Base-by-base conservation (phyloP, 371 early-diverging fungal genomes). In the Synchytrium microbalum region DNA sequence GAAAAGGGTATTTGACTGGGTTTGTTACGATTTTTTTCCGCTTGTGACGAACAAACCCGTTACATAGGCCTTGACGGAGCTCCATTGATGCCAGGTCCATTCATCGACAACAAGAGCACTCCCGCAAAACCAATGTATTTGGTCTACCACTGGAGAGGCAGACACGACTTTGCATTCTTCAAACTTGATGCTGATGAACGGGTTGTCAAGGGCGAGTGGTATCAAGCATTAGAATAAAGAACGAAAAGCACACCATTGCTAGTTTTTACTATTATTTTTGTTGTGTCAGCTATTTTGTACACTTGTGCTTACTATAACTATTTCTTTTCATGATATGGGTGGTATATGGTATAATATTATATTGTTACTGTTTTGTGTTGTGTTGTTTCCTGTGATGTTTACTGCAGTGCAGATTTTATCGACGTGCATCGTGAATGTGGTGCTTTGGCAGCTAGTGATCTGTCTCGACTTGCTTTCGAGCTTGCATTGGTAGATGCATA, bases 151-250 rank as follows among this genome's bases (percentile, higher is more conserved):
- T 84, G 84, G 84, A 72, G 84, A 60, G 80, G 79, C 26, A 79
- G 79, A 62, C 82, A 83, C 55, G 86, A 86, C 59, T 86, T 81
- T 62, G 69, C 83, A n/a, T 83, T 75, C 71, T 85, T 84, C 68
- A 75, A 72, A 66, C 26, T 67, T n/a, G 32, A 31, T 28, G n/a
- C 58, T 10, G 29, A 29, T 31, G 66, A 55, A 1, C 10, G 10
- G 24, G 68, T 68, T 23, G 32, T 27, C 1, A 60, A 61, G 54
- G 30, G 33, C 1, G 66, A 59, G 3, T 68, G 68, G 68, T 65
- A 68, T 33, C 60, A 32, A 24, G 68, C 67, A 38, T 19, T 38
- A 19, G 46, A 38, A 38, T 38, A 19, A 38, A 10, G 10, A 10
- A 5, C 19, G 46, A 38, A 38, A 19, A 19, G 46, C 46, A 38